Evolutionary conservation across 2,329 filamentous ascomycete species (phyloP).

Genomic region (Claviceps monticola): DNA sequence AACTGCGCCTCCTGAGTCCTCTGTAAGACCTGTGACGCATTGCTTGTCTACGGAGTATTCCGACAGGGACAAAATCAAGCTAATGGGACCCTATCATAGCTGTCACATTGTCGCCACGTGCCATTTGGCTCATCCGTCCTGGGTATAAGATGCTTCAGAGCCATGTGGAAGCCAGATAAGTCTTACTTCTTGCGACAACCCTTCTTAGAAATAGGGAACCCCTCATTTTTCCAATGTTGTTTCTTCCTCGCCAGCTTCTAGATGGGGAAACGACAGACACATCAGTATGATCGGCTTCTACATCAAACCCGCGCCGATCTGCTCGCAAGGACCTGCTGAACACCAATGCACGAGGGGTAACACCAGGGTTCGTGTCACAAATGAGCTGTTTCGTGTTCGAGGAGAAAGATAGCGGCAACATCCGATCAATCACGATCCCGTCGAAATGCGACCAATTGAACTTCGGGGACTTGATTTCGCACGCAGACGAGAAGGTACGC

Average conservation of each 20-base stretch:
- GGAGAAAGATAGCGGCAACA: neutral
- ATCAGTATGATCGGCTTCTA: neutral
- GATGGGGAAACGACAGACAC: neutral
- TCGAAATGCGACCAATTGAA: neutral
- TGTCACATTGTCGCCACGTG: constrained; percentile 1
- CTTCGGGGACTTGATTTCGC: neutral
- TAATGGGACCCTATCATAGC: neutral
- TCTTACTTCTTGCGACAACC: neutral
- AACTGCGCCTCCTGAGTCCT: no score
- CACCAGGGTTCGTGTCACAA: neutral
- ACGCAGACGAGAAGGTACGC: neutral
- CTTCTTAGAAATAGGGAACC: neutral
- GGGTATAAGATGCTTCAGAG: neutral
- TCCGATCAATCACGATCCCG: neutral
- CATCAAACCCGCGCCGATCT: neutral
- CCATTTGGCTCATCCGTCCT: neutral
- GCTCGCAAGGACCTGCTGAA: neutral
- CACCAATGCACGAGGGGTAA: neutral
- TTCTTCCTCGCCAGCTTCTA: neutral
- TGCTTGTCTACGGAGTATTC: no score
- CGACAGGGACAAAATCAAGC: neutral
- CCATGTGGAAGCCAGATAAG: neutral
- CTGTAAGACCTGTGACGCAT: neutral
- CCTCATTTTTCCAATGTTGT: neutral
- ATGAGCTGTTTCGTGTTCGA: neutral